Evolutionary conservation across 139 green algal species (phyloP).

Genomic region (Chlorella sp.): DNA sequence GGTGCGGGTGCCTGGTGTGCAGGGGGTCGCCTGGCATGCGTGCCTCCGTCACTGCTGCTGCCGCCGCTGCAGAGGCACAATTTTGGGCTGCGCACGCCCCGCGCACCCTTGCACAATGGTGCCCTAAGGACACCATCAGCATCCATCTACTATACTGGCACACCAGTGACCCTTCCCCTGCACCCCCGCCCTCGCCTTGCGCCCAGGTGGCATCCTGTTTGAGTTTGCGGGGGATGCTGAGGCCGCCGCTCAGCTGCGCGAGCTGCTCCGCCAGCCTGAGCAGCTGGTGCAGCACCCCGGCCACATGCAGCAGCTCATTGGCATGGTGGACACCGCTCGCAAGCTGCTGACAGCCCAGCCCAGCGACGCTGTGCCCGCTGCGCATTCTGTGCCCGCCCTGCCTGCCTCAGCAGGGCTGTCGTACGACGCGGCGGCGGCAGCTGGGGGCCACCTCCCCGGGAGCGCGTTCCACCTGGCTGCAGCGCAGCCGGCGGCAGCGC

Average conservation of each 20-base stretch:
- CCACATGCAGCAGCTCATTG: conserved; percentile 35
- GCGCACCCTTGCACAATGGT: too few species aligned
- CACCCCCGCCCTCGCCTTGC: neutral
- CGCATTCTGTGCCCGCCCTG: neutral
- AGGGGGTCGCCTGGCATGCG: too few species aligned
- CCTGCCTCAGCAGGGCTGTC: neutral
- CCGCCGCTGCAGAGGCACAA: too few species aligned
- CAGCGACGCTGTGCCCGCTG: neutral
- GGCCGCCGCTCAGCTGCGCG: neutral
- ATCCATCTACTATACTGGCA: too few species aligned
- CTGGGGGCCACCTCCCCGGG: neutral
- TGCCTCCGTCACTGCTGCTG: neutral
- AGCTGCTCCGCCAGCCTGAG: conserved; percentile 9
- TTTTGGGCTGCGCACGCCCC: too few species aligned
- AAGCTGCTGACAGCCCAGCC: conserved; percentile 8
- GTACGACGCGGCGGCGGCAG: neutral
- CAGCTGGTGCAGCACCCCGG: conserved; percentile 19
- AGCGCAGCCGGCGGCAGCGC: neutral
- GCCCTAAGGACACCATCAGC: too few species aligned
- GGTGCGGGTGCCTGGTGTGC: too few species aligned
- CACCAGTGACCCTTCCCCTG: neutral
- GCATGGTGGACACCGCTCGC: conserved; percentile 26
- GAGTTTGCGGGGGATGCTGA: conserved; percentile 24
- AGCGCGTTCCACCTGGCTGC: neutral
- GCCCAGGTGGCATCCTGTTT: conserved; percentile 15